Conservation (phyloP, 2,329 filamentous ascomycete genomes). For the Aureobasidium namibiae region DNA sequence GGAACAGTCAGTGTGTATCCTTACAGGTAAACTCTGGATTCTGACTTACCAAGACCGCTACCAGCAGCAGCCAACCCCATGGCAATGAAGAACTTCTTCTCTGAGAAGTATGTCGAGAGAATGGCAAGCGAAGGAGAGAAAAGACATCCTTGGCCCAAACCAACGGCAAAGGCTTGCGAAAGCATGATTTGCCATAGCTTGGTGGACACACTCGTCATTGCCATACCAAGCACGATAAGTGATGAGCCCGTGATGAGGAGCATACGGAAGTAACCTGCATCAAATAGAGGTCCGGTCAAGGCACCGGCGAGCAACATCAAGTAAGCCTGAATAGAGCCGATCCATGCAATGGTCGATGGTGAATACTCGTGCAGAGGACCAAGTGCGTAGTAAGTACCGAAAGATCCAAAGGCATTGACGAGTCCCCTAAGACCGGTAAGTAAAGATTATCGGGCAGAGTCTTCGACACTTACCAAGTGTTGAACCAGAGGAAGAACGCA, state of each 20-base stretch:
- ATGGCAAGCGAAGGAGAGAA: conserved; percentile 36
- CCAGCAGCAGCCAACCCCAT: conserved; percentile 38
- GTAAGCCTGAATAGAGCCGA: conserved; percentile 41
- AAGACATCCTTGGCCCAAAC: conserved; percentile 39
- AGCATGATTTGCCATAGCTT: conserved; percentile 18
- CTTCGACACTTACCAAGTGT: conserved; percentile 32
- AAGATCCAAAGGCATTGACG: conserved; percentile 46
- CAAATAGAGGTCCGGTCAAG: conserved; percentile 41
- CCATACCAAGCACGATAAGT: conserved; percentile 36
- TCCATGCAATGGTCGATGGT: conserved; percentile 39
- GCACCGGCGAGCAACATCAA: conserved; percentile 39
- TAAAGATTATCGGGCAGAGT: not conserved
- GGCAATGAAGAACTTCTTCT: conserved; percentile 32
- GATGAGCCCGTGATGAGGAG: conserved; percentile 36
- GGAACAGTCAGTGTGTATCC: not conserved
- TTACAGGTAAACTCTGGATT: rapidly evolving
- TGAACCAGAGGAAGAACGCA: conserved; percentile 42
- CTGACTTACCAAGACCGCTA: conserved; percentile 28
- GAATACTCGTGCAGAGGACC: conserved; percentile 32
- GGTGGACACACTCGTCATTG: conserved; percentile 14
- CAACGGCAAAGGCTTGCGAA: conserved; percentile 33
- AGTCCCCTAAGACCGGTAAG: conserved; percentile 31
- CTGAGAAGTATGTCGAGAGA: conserved; percentile 34
- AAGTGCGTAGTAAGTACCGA: conserved; percentile 46
- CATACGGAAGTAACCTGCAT: conserved; percentile 38